A percentile compares a stretch with the other conserved stretches of the same genome.
phyloP scores from a whole-genome alignment of 2,329 filamentous ascomycete species.

The Pseudogymnoascus sp. region DNA sequence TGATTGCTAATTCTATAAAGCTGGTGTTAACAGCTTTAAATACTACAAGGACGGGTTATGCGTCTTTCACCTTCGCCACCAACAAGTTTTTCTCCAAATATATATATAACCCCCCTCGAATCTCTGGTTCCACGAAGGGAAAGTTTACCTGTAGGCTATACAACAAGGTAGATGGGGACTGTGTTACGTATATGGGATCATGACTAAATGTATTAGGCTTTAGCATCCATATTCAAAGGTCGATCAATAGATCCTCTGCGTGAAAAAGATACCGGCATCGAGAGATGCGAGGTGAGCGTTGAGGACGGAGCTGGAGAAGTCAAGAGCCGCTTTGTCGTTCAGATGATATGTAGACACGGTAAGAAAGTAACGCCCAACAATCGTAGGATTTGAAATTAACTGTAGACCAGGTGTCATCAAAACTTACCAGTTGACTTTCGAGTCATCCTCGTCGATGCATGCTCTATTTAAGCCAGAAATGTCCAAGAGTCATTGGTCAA shows the following conservation, averaged over 20 bases:
- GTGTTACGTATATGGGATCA: neutral
- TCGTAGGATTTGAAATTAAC: slow-evolving; percentile 17
- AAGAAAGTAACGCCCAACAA: slow-evolving; percentile 13
- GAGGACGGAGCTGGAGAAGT: slow-evolving; percentile 59
- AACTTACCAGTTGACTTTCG: slow-evolving; percentile 68
- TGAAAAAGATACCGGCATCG: slow-evolving; percentile 62
- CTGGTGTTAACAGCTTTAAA: slow-evolving; percentile 69
- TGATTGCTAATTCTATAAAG: slow-evolving; percentile 33
- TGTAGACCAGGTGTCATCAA: slow-evolving; percentile 55
- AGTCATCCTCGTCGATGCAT: slow-evolving; percentile 64
- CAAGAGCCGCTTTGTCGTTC: slow-evolving; percentile 66
- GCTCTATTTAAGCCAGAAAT: slow-evolving; percentile 63
- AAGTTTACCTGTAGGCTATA: slow-evolving; percentile 69
- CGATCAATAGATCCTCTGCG: slow-evolving; percentile 52
- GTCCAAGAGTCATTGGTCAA: slow-evolving; percentile 63
- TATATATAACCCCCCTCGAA: slow-evolving; percentile 45
- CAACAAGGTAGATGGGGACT: slow-evolving; percentile 46
- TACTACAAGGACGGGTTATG: slow-evolving; percentile 72
- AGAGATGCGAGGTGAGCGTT: slow-evolving; percentile 65
- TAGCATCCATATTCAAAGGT: slow-evolving; percentile 67
- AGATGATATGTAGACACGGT: slow-evolving; percentile 67
- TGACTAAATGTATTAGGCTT: slow-evolving; percentile 36
- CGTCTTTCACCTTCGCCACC: slow-evolving; percentile 59
- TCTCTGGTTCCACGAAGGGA: slow-evolving; percentile 18
- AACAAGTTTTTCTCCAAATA: slow-evolving; percentile 67